Evolutionary conservation across 106 monocot genomes (phyloP).

Genomic region (Iris macrosiphon): DNA sequence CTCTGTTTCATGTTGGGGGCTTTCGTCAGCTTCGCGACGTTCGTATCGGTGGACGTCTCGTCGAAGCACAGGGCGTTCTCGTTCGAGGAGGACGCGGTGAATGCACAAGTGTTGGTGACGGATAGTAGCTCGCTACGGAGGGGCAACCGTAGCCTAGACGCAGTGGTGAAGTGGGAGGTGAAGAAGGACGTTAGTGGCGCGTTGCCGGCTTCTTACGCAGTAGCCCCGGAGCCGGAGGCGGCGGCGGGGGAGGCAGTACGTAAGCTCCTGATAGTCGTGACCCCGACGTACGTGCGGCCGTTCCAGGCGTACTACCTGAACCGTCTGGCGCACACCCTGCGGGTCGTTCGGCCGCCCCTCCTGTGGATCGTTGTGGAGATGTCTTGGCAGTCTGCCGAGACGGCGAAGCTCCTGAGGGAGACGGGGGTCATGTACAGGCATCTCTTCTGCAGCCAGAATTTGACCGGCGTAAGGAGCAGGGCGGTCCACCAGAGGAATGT

Average conservation of each 20-base stretch:
- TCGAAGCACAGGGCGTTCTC: slow-evolving; percentile 29
- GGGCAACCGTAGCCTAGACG: slow-evolving; percentile 5
- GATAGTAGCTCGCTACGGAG: slow-evolving; percentile 7
- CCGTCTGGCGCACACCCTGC: slow-evolving; percentile 53
- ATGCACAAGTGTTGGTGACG: too few relatives aligned
- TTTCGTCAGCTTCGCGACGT: slow-evolving; percentile 46
- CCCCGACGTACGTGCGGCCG: slow-evolving; percentile 49
- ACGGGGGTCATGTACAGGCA: slow-evolving; percentile 74
- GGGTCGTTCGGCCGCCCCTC: slow-evolving; percentile 48
- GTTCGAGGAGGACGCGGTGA: slow-evolving; percentile 20
- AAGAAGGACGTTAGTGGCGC: slow-evolving; percentile 10
- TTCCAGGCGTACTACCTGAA: slow-evolving; percentile 65
- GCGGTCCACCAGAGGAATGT: slow-evolving; percentile 49
- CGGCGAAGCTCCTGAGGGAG: slow-evolving; percentile 46
- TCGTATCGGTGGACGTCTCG: slow-evolving; percentile 36
- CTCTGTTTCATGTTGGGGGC: slow-evolving; percentile 54
- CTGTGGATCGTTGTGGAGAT: slow-evolving; percentile 78
- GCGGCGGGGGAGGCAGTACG: slow-evolving; percentile 18
- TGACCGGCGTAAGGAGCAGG: slow-evolving; percentile 25
- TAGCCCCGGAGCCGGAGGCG: slow-evolving; percentile 3
- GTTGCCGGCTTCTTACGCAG: neutral
- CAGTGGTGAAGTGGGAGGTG: slow-evolving; percentile 6
- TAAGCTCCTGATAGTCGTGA: slow-evolving; percentile 67
- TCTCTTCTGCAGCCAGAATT: slow-evolving; percentile 52
- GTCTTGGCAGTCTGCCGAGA: slow-evolving; percentile 49